A percentile compares a stretch with the other conserved stretches of the same genome.
phyloP scores from a whole-genome alignment of 1,284 basidiomycete genomes.

The Volvariella volvacea region DNA sequence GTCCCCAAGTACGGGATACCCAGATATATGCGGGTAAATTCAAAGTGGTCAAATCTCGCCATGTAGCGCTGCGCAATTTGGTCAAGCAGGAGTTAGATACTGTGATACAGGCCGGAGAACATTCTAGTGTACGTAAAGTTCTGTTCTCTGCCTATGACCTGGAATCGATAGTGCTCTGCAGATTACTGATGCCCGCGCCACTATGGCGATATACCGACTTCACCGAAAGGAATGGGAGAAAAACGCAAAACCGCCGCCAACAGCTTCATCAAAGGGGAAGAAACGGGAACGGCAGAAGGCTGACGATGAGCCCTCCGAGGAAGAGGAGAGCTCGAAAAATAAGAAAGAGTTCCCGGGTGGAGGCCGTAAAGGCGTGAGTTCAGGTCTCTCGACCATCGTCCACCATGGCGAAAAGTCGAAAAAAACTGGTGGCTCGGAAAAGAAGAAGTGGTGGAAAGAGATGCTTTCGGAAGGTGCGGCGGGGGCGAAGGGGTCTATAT shows the following conservation, averaged over 20 bases:
- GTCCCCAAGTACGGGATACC: conserved; percentile 77
- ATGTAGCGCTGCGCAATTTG: conserved; percentile 77
- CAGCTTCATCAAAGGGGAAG: conserved; percentile 18
- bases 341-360: conserved; percentile 38
- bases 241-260: conserved; percentile 16
- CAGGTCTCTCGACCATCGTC: conserved; percentile 62
- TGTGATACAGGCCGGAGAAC: conserved; percentile 84
- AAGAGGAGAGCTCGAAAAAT: conserved; percentile 3
- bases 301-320: conserved; percentile 5
- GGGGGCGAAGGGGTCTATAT: conserved; percentile 10
- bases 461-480: conserved; percentile 18
- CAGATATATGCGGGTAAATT: conserved; percentile 58
- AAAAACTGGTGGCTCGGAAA: conserved; percentile 10
- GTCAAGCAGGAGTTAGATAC: conserved; percentile 79
- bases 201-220: conserved; percentile 93
- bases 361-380: conserved; percentile 63
- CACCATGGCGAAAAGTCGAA: conserved; percentile 17
- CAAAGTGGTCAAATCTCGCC: conserved; percentile 53
- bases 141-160: not conserved
- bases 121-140: conserved; percentile 64
- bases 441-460: conserved; percentile 43
- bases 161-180: conserved; percentile 22
- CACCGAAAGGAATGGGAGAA: conserved; percentile 85
- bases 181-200: conserved; percentile 91
- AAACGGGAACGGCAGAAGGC: conserved; percentile 11